Base-by-base conservation (phyloP, 1,284 basidiomycete genomes). In the Puccinia coronata region DNA sequence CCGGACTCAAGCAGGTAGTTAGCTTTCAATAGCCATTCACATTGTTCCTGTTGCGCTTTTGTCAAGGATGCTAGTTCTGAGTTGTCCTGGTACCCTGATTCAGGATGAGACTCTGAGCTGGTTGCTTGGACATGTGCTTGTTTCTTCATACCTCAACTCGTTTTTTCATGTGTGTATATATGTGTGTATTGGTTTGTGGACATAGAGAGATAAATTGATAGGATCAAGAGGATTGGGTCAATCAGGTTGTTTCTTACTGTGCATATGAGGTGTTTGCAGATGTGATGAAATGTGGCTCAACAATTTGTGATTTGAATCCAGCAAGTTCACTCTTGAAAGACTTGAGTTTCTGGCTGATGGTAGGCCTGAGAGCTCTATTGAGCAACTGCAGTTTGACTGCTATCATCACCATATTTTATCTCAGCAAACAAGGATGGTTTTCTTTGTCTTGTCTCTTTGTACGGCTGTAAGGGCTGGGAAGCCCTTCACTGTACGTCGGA, bases 301-400 rank as follows among this genome's bases (percentile, higher is more conserved):
- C 86, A 89, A 92, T 80, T 16, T 90, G 89, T 86, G 93, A 92
- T 89, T 96, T 96, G 87, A 91, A 91, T 82, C 89, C 89, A 49
- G 90, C 88, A 9, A 98, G 88, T 74, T 91, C 91, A 2, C 89
- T 86, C 86, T 94, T 95, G 82, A 92, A 90, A 14, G 89, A 87
- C 78, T 90, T 89, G 71, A 96, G 90, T 82, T 93, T 91, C 34
- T 89, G 86, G 80, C 92, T 91, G 86, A 95, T 94, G 82, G 90
- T 90, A 0, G 90, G 87, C 70, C 92, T 90, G 83, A 95, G 89
- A 49, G 92, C 92, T 84, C 93, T 91, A 0, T 96, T 95, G 86
- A 98, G 96, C 18, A 93, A 92, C 85, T 96, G 95, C 25, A 97
- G 92, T 88, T 99, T 97, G 82, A 99, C 93, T 87, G 98, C 96